Base-by-base conservation (phyloP, 1,284 basidiomycete genomes). In the Leccinum fallax region DNA sequence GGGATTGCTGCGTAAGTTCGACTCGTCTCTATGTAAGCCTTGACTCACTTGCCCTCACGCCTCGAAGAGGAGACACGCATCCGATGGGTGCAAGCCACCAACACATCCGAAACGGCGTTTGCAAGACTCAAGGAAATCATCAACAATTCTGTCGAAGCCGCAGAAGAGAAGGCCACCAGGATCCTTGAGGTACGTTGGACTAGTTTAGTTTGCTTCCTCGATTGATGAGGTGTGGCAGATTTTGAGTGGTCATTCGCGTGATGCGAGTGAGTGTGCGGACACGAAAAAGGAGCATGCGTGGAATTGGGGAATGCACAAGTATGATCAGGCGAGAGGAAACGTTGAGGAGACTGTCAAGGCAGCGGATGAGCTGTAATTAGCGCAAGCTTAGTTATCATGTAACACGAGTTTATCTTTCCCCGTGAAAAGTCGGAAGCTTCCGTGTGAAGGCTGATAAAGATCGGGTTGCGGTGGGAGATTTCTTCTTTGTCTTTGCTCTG, bases 1-100 rank as follows among this genome's bases (percentile, higher is more conserved):
- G 7, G 88, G 86, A 19, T 82, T 95, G 21, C 80, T 95, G 64
- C 87, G 89, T 87, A 67, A 61, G 84, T 78, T n/a, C 13, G 40
- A 56, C 55, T 30, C 30, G 0, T 46, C 53, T 30, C n/a, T 34
- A 38, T n/a, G 7, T 21, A 21, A 21, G 46, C 46, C 21, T 51
- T 30, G 9, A 30, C 30, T 30, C 30, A 30, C 30, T 30, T 13
- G 43, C 63, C 63, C 48, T 55, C 26, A 46, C 21, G 4, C 38
- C 3, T 15, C 49, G 16, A 66, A 87, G 85, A 90, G 78, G 92
- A 94, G 76, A 84, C 86, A 8, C 89, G 92, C 61, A 85, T 93
- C 67, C 88, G 87, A 61, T 94, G 87, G 82, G 82, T 91, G 32
- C 88, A 92, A 74, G 78, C 81, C 3, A 78, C 82, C 43, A 83